Evolutionary conservation across 148 eudicot species (phyloP).

Genomic region (Camellia japonica): DNA sequence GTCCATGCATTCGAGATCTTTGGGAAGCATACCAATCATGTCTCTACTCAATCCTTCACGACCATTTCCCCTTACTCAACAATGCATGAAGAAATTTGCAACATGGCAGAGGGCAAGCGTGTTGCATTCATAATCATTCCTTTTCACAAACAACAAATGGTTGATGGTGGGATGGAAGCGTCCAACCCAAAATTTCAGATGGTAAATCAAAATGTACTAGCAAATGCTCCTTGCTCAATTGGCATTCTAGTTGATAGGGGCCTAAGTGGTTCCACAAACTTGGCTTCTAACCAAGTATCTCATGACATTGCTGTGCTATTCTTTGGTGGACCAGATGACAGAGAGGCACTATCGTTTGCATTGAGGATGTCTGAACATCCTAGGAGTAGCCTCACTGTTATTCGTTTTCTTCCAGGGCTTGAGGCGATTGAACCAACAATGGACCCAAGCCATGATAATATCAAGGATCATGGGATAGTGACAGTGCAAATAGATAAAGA

Average conservation of each 20-base stretch:
- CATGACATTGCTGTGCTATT: slow-evolving; percentile 40
- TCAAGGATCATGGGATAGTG: slow-evolving; percentile 2
- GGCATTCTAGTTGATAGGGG: slow-evolving; percentile 36
- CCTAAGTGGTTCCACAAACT: slow-evolving; percentile 15
- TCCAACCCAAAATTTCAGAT: slow-evolving; percentile 17
- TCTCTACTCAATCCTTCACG: slow-evolving; percentile 24
- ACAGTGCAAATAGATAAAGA: slow-evolving; percentile 13
- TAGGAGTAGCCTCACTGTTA: slow-evolving; percentile 35
- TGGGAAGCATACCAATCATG: slow-evolving; percentile 21
- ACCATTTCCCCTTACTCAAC: slow-evolving; percentile 26
- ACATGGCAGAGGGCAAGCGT: slow-evolving; percentile 26
- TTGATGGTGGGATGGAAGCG: slow-evolving; percentile 32
- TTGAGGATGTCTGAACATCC: slow-evolving; percentile 48
- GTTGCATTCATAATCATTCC: slow-evolving; percentile 24
- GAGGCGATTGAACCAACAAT: neutral
- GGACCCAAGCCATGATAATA: neutral
- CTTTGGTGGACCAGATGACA: slow-evolving; percentile 70
- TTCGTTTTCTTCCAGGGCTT: slow-evolving; percentile 39
- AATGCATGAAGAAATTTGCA: slow-evolving; percentile 34
- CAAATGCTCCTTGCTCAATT: slow-evolving; percentile 30
- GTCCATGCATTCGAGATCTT: slow-evolving; percentile 39
- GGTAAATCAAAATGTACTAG: slow-evolving; percentile 24
- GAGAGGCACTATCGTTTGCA: slow-evolving; percentile 64
- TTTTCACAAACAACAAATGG: slow-evolving; percentile 30
- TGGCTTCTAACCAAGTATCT: neutral